A percentile compares a stretch with the other conserved stretches of the same genome.
These are phyloP conservation scores for Cylindrodendrum hubeiense DNA, from an alignment of 2,329 filamentous ascomycete species.

Conservation along the genomic window DNA sequence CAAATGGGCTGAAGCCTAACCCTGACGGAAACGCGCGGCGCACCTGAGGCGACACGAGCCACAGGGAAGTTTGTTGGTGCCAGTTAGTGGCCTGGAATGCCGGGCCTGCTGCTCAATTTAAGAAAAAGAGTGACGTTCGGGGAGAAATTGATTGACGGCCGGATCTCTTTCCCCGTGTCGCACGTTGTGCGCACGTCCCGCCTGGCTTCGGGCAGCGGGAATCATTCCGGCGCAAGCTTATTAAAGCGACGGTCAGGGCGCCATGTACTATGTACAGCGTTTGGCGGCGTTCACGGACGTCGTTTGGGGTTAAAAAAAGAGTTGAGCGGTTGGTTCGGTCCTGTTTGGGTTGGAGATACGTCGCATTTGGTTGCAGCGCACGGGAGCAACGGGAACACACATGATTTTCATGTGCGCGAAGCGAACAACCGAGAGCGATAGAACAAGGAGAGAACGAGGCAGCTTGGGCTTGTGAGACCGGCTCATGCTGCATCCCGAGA, in stretches of 20 bases:
- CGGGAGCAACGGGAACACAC: conserved; percentile 10
- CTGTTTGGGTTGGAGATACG: not conserved
- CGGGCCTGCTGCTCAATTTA: not conserved
- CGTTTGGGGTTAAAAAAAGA: not conserved
- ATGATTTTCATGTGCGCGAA: conserved; percentile 8
- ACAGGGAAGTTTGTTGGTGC: not conserved
- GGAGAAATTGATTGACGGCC: conserved; percentile 17
- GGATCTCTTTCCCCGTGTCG: conserved; percentile 18
- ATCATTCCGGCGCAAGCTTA: conserved; percentile 20
- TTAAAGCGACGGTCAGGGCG: not conserved
- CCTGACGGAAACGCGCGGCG: conserved; percentile 8
- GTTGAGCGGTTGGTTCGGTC: not conserved
- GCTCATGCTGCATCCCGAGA: conserved; percentile 20
- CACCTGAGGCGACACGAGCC: conserved; percentile 14
- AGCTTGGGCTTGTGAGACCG: conserved; percentile 12
- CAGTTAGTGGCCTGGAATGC: conserved; percentile 1
- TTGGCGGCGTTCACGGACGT: not conserved
- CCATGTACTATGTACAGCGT: not conserved
- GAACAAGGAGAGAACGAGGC: not conserved
- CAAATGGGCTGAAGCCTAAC: conserved; percentile 2
- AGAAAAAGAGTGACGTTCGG: conserved; percentile 7
- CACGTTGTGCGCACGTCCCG: conserved; percentile 24
- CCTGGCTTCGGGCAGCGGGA: conserved; percentile 21
- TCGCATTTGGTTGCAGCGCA: not conserved
- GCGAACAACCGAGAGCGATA: not conserved